Conservation (phyloP, 2,329 filamentous ascomycete genomes). For the Aureobasidium sp. region DNA sequence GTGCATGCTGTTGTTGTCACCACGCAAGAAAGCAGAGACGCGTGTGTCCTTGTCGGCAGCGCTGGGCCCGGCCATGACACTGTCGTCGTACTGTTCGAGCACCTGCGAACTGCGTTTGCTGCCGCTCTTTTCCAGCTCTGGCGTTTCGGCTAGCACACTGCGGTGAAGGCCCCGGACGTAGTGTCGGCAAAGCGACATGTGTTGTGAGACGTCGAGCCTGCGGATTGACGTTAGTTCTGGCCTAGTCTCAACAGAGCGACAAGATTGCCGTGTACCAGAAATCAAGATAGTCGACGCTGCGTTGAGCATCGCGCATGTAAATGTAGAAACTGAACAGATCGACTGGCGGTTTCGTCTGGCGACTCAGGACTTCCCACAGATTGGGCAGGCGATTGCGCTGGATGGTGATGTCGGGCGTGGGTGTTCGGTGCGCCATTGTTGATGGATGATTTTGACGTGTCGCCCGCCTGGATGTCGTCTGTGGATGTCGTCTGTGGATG, state of each 20-base stretch:
- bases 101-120: conserved; percentile 81
- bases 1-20: conserved; percentile 41
- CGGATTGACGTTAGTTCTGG: conserved; percentile 15
- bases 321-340: conserved; percentile 99
- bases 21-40: conserved; percentile 80
- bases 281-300: conserved; percentile 94
- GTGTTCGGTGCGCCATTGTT: conserved; percentile 7
- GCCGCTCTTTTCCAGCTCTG: conserved; percentile 72
- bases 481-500: background rate
- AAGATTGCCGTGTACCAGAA: conserved; percentile 64
- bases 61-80: conserved; percentile 28
- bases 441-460: conserved; percentile 5
- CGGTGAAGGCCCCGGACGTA: conserved; percentile 93
- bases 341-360: conserved; percentile 88
- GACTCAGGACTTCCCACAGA: conserved; percentile 89
- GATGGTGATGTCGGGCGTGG: conserved; percentile 2
- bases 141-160: conserved; percentile 87
- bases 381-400: conserved; percentile 79
- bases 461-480: background rate
- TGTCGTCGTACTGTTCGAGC: conserved; percentile 44
- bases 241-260: background rate
- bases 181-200: conserved; percentile 95
- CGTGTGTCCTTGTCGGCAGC: conserved; percentile 48
- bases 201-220: conserved; percentile 98
- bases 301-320: conserved; percentile 97